Conservation (phyloP, 2,329 filamentous ascomycete species). For the Penicillium sp. region DNA sequence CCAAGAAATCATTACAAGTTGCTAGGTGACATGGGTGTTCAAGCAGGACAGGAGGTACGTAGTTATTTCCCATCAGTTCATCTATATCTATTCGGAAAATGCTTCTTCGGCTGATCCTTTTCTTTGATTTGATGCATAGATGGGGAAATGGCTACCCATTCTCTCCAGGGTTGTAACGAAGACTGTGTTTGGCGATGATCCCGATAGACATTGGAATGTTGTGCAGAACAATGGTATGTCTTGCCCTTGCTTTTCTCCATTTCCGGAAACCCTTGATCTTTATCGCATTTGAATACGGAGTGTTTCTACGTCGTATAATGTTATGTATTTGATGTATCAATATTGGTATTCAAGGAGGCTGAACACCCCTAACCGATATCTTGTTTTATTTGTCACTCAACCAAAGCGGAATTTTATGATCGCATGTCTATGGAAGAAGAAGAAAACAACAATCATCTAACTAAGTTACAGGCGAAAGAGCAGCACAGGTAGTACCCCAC, state of each 20-base stretch:
- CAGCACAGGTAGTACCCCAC: slow-evolving; percentile 89
- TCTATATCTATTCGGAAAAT: not conserved
- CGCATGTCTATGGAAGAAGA: not conserved
- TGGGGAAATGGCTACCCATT: slow-evolving; percentile 49
- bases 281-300: not conserved
- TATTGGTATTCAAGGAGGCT: slow-evolving; percentile 8
- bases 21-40: slow-evolving; percentile 66
- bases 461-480: slow-evolving; percentile 61
- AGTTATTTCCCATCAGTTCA: not conserved
- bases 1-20: slow-evolving; percentile 76
- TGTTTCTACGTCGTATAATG: not conserved
- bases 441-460: not conserved
- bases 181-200: slow-evolving; percentile 57
- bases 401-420: not conserved
- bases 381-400: not conserved
- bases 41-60: slow-evolving; percentile 67
- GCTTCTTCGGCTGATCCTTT: not conserved
- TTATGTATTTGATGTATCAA: not conserved
- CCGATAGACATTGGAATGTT: slow-evolving; percentile 80
- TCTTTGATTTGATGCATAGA: slow-evolving; percentile 25
- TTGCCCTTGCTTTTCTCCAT: slow-evolving; percentile 3
- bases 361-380: not conserved
- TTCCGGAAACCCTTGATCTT: not conserved
- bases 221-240: slow-evolving; percentile 82
- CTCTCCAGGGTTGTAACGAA: slow-evolving; percentile 69